Conservation (phyloP, 495 filamentous ascomycete genomes). For the Cercophora scortea region DNA sequence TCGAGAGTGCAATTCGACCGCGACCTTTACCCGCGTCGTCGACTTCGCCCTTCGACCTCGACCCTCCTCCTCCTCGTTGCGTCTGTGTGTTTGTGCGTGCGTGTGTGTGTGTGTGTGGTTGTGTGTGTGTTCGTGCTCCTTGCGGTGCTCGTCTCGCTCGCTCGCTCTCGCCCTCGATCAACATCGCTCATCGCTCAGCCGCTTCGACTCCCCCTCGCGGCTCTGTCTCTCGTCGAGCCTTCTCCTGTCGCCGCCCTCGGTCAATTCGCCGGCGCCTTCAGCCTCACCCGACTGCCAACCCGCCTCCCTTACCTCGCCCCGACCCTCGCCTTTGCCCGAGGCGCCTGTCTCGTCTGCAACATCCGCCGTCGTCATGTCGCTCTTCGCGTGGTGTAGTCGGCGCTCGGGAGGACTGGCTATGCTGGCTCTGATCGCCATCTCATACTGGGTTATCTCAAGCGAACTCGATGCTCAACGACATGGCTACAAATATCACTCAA, state of each 20-base stretch:
- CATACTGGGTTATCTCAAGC: constrained; percentile 38
- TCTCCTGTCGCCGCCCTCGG: constrained; percentile 2
- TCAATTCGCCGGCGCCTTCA: constrained; percentile 9
- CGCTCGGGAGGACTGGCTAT: constrained; percentile 42
- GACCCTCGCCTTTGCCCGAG: background rate
- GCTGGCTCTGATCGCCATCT: constrained; percentile 33
- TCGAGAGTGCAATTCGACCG: constrained; percentile 16
- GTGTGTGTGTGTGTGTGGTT: too few species aligned
- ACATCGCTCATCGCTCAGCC: background rate
- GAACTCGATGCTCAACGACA: constrained; percentile 33
- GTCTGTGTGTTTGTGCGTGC: too few species aligned
- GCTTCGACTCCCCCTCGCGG: background rate
- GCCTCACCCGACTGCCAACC: background rate
- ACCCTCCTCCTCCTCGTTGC: background rate
- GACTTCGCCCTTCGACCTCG: background rate
- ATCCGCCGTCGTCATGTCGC: constrained; percentile 26
- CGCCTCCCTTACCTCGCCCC: constrained; percentile 5
- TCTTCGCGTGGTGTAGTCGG: constrained; percentile 41
- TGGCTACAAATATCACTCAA: constrained; percentile 37
- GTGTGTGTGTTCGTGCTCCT: too few species aligned
- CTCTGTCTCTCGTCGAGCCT: background rate
- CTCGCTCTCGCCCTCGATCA: constrained; percentile 9
- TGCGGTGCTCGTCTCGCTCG: background rate
- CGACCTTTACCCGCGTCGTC: constrained; percentile 13
- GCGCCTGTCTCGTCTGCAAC: background rate